These are phyloP conservation scores for Colletotrichum zoysiae DNA, from an alignment of 2,329 filamentous ascomycete species.

Conservation along the genomic window DNA sequence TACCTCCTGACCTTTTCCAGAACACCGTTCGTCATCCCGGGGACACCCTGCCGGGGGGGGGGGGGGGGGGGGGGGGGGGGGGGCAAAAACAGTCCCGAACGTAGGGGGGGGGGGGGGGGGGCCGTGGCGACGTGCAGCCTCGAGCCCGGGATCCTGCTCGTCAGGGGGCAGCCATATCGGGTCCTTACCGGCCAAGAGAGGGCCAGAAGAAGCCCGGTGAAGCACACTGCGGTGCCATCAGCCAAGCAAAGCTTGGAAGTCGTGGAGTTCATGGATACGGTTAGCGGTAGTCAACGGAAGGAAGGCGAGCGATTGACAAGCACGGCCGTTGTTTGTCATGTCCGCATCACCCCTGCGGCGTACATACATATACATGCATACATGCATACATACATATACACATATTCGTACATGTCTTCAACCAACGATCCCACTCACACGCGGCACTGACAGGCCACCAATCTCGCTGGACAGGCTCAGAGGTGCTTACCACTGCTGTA, in stretches of 20 bases:
- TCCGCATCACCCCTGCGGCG: constrained; percentile 31
- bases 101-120: no score
- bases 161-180: constrained; percentile 18
- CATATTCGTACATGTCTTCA: constrained; percentile 31
- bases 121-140: no score
- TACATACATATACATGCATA: neutral
- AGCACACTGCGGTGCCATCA: neutral
- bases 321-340: constrained; percentile 31
- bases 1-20: constrained; percentile 14
- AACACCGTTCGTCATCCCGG: constrained; percentile 36
- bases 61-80: no score
- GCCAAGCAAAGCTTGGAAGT: neutral
- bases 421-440: constrained; percentile 14
- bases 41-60: constrained; percentile 30
- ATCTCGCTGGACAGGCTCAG: neutral
- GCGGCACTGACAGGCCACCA: neutral
- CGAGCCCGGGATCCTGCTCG: no score
- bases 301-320: constrained; percentile 5
- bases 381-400: neutral
- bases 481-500: neutral
- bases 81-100: no score
- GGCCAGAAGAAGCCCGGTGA: constrained; percentile 27
- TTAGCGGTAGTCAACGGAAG: constrained; percentile 8
- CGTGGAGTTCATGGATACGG: constrained; percentile 8
- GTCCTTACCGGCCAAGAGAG: constrained; percentile 33